Evolutionary conservation across 805 yeast genomes (phyloP).

Genomic region (Zygotorulaspora danielsina): DNA sequence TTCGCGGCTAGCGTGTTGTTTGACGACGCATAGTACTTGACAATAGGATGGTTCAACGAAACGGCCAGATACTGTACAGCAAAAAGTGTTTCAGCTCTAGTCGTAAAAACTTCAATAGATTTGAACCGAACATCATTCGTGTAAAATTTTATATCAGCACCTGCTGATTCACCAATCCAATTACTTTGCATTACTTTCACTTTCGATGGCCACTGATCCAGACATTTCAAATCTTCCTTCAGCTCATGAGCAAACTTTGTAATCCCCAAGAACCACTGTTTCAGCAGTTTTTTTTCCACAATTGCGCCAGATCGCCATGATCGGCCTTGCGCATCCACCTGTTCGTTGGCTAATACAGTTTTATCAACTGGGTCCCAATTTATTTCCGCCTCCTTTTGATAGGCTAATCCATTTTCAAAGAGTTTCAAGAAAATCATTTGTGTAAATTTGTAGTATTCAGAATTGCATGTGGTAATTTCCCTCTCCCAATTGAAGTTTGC

Average conservation of each 20-base stretch:
- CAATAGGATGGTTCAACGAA: conserved; percentile 65
- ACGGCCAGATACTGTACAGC: conserved; percentile 82
- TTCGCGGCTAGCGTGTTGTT: conserved; percentile 39
- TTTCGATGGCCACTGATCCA: conserved; percentile 80
- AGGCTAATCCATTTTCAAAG: conserved; percentile 75
- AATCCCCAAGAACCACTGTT: conserved; percentile 93
- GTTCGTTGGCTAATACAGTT: conserved; percentile 95
- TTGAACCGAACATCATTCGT: conserved; percentile 25
- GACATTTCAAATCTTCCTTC: conserved; percentile 54
- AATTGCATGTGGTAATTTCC: conserved; percentile 79
- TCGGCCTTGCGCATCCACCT: conserved; percentile 83
- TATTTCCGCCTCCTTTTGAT: conserved; percentile 79
- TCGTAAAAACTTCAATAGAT: conserved; percentile 62
- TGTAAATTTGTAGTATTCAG: conserved; percentile 89
- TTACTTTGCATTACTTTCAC: conserved; percentile 87
- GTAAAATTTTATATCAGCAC: conserved; percentile 62
- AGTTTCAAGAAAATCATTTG: conserved; percentile 77
- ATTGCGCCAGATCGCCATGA: conserved; percentile 97
- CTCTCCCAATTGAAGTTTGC: conserved; percentile 93
- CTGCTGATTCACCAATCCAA: conserved; percentile 90
- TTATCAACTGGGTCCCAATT: conserved; percentile 98
- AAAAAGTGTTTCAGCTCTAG: conserved; percentile 83
- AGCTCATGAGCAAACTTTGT: conserved; percentile 73
- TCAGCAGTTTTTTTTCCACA: conserved; percentile 75
- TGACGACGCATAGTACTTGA: conserved; percentile 35